A percentile compares a stretch with the other conserved stretches of the same genome.
Conservation (phyloP, 176 grass and related monocot genomes). For the Dactylis glomerata region DNA sequence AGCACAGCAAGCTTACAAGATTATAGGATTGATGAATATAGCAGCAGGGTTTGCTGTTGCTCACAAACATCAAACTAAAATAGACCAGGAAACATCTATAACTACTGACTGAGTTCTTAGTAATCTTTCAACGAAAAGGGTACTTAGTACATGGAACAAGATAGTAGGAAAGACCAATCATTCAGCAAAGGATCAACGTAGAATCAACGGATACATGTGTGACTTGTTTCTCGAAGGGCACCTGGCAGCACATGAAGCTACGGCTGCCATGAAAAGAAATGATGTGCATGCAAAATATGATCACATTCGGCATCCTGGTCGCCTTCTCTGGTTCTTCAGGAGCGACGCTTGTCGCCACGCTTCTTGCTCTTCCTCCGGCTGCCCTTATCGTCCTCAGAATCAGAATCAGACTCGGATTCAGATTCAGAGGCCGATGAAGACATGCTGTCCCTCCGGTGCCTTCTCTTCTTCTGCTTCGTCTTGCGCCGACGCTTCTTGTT, state of each 20-base stretch:
- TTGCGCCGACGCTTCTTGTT: constrained; percentile 10
- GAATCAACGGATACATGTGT: neutral
- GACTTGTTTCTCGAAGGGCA: neutral
- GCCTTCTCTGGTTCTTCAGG: neutral
- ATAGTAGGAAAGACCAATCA: neutral
- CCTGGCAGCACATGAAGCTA: neutral
- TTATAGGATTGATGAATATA: neutral
- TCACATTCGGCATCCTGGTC: neutral
- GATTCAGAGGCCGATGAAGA: neutral
- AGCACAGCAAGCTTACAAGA: neutral
- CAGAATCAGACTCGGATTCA: neutral
- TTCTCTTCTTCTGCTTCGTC: constrained; percentile 19
- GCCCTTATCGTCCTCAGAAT: neutral
- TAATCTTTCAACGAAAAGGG: neutral
- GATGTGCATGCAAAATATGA: neutral
- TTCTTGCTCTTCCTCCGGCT: constrained; percentile 7
- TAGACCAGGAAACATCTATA: neutral
- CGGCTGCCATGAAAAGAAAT: neutral
- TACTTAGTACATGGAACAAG: neutral
- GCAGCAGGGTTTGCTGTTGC: neutral
- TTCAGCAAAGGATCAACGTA: too few species aligned
- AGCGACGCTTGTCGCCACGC: neutral
- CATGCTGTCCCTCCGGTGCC: neutral
- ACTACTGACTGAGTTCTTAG: neutral
- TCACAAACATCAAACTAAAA: neutral